These are phyloP conservation scores for Lycium barbarum DNA, from an alignment of 257 asterid species.

Conservation along the genomic window DNA sequence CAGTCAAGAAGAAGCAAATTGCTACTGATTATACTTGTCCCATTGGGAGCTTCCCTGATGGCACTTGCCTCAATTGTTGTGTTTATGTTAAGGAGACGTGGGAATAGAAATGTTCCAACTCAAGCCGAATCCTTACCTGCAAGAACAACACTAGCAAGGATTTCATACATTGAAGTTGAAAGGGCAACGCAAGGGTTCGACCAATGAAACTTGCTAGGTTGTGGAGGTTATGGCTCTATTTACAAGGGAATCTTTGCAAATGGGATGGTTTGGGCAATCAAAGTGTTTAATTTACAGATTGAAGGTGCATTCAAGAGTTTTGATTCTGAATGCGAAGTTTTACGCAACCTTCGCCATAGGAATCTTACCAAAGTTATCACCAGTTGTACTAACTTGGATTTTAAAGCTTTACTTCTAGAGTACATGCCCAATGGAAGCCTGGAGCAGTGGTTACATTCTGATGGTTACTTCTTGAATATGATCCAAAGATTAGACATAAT, in stretches of 20 bases:
- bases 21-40: background rate
- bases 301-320: conserved; percentile 17
- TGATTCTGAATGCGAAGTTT: background rate
- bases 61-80: background rate
- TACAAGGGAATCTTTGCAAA: background rate
- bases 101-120: conserved; percentile 6
- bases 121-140: background rate
- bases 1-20: background rate
- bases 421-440: conserved; percentile 16
- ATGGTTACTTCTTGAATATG: background rate
- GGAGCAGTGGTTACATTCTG: background rate
- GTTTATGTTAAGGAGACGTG: background rate
- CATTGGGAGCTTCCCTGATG: background rate
- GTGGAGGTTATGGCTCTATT: conserved; percentile 20
- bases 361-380: conserved; percentile 26
- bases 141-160: background rate
- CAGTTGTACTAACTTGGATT: conserved; percentile 1
- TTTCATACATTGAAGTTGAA: conserved; percentile 22
- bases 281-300: background rate
- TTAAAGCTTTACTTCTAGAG: background rate
- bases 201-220: conserved; percentile 6
- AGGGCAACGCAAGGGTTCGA: conserved; percentile 20
- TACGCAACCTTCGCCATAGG: conserved; percentile 19
- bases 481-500: conserved; percentile 20
- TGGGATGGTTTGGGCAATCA: background rate